phyloP scores from a whole-genome alignment of 768 basidiomycete genomes.

The Leccinellum luteum region DNA sequence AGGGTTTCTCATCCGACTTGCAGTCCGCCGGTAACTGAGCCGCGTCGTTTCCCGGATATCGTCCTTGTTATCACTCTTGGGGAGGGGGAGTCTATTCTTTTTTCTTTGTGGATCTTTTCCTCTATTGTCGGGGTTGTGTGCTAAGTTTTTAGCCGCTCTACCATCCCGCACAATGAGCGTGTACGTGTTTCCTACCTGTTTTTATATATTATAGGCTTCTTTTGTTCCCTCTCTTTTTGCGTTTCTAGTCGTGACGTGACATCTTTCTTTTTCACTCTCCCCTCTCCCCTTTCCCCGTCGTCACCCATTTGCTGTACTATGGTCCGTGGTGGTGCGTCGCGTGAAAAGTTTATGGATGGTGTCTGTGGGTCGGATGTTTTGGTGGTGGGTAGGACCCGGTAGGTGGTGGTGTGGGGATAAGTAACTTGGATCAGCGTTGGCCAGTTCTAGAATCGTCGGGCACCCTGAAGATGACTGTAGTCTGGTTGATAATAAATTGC shows the following conservation, averaged over 20 bases:
- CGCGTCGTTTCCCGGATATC: constrained; percentile 14
- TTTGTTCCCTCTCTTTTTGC: constrained; percentile 9
- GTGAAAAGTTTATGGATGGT: constrained; percentile 14
- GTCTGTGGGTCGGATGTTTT: constrained; percentile 13
- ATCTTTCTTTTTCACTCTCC: constrained; percentile 7
- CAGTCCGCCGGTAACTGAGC: constrained; percentile 9
- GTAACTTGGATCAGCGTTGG: constrained; percentile 2
- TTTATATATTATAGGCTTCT: constrained; percentile 34
- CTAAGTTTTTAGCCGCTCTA: constrained; percentile 13
- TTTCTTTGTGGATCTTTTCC: constrained; percentile 11
- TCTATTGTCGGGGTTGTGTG: constrained; percentile 7
- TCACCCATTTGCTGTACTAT: constrained; percentile 12
- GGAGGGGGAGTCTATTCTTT: constrained; percentile 11
- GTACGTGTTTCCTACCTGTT: constrained; percentile 23
- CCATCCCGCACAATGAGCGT: constrained; percentile 14
- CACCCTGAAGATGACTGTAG: constrained; percentile 7
- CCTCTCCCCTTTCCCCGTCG: neutral
- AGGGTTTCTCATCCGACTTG: constrained; percentile 10
- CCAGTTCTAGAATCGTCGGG: constrained; percentile 3
- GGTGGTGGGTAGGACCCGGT: constrained; percentile 8
- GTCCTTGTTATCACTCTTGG: constrained; percentile 7
- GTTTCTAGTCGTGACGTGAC: constrained; percentile 20
- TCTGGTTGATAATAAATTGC: constrained; percentile 5
- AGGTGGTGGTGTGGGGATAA: constrained; percentile 6
- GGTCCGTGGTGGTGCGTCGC: constrained; percentile 16